Evolutionary conservation across 352 stramenopile genomes (phyloP), one percentile per base, ranked within the genome.

Genomic region (Pythium myriotylum): DNA sequence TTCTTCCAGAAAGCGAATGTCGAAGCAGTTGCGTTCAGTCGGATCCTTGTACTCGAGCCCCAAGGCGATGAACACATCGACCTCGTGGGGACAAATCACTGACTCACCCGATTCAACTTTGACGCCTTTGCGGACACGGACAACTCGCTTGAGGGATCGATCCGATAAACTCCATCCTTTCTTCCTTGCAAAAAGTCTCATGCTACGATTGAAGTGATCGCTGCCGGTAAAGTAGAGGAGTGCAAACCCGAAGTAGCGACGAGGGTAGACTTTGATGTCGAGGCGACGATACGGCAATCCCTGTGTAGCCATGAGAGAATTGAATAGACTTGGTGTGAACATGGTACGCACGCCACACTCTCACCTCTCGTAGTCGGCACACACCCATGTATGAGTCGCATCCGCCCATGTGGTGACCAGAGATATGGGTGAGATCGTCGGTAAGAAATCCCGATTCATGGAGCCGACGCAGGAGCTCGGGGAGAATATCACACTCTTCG

Each of bases 181-280:
- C 37, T 88, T 90, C 48, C 82, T 86, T 2, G 85, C 85, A 68
- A 81, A 95, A 0, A 89, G 70, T 14, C 87, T 68, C 80, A 96
- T 93, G 27, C 82, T 94, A 33, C 75, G 74, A 64, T 97, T 97
- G 56, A 97, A 97, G 42, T 96, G 87, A 59, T 96, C 88, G 59
- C 85, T 96, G 23, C 89, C 89, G 0, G 91, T 97, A 64, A 97
- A 97, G 60, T 97, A 97, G 29, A 97, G 61, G 24, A 95, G 69
- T 22, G 88, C 89, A 60, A 93, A 94, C 3, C 85, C 79, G 51
- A 92, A 95, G 29, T 74, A 88, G 1, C 78, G 70, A 2, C 84
- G 81, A 35, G 86, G 86, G 53, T 95, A 96, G 37, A 96, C 76
- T 62, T 95, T 96, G 66, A 96, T 88, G 35, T 96, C 86, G 10